These are phyloP conservation scores for Panicum hallii DNA, from an alignment of 202 grass and related monocot species.

Conservation along the genomic window DNA sequence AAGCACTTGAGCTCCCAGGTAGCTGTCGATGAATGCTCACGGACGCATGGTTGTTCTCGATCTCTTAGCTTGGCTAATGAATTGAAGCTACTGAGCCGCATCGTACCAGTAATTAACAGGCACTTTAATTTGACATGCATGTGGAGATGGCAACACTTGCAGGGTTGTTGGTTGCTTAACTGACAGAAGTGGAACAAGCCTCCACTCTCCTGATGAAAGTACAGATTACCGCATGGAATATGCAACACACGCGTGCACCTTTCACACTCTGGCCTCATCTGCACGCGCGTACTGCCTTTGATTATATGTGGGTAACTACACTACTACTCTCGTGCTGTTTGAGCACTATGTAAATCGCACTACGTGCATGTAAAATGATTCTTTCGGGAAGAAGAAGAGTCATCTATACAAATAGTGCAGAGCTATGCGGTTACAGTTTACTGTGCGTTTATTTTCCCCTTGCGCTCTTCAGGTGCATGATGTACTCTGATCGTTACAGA, in stretches of 20 bases:
- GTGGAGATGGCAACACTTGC: neutral
- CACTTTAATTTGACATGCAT: no score
- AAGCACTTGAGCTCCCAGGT: neutral
- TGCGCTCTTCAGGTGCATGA: no score
- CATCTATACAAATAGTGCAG: no score
- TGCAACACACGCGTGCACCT: neutral
- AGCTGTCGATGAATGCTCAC: neutral
- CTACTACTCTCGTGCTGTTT: no score
- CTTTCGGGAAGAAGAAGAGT: no score
- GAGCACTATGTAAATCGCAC: neutral
- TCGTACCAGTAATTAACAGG: neutral
- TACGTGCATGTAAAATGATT: neutral
- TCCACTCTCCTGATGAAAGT: neutral
- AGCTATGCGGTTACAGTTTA: no score
- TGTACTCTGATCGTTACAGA: no score
- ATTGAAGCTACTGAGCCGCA: neutral
- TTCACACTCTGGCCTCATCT: neutral
- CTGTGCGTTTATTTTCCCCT: no score
- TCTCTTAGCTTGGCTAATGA: neutral
- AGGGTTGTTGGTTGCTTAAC: neutral
- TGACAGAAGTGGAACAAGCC: neutral
- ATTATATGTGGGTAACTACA: neutral
- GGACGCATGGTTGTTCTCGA: neutral
- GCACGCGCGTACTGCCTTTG: neutral
- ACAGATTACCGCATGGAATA: conserved; percentile 20